Conservation (phyloP, 2,329 filamentous ascomycete genomes). For the Stenocarpella maydis region DNA sequence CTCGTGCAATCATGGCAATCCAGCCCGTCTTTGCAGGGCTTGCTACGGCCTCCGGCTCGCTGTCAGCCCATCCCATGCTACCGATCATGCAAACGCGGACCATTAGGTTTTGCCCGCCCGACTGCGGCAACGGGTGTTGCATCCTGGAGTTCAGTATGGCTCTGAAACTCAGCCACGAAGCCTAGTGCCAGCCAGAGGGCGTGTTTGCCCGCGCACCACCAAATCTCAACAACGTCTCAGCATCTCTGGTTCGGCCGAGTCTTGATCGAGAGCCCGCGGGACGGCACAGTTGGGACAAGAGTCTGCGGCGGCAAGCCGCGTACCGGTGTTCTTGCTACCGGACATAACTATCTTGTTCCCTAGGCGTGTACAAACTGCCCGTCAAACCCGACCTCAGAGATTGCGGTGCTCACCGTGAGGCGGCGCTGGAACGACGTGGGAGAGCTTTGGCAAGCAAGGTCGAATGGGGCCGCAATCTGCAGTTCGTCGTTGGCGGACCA, state of each 20-base stretch:
- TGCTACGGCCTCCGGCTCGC: not conserved
- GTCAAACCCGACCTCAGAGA: not conserved
- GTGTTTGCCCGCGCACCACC: not conserved
- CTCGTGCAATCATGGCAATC: not conserved
- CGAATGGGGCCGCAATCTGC: constrained; percentile 21
- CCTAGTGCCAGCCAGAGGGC: constrained; percentile 14
- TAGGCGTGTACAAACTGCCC: no score
- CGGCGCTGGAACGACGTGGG: constrained; percentile 4
- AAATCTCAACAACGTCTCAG: not conserved
- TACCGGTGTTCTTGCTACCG: no score
- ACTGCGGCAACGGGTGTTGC: constrained; percentile 19
- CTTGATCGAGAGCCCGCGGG: not conserved
- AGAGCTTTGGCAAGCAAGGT: not conserved
- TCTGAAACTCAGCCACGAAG: not conserved
- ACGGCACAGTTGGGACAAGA: not conserved
- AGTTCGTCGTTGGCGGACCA: constrained; percentile 17
- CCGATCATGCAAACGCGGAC: constrained; percentile 9
- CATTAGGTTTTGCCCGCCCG: not conserved
- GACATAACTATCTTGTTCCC: no score
- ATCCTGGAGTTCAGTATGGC: not conserved
- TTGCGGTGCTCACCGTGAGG: not conserved
- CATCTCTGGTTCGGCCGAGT: not conserved
- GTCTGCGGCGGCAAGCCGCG: not conserved
- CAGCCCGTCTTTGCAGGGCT: not conserved
- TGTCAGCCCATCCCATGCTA: not conserved